Base-by-base conservation (phyloP, 2,329 filamentous ascomycete species). In the Golovinomyces cichoracearum region DNA sequence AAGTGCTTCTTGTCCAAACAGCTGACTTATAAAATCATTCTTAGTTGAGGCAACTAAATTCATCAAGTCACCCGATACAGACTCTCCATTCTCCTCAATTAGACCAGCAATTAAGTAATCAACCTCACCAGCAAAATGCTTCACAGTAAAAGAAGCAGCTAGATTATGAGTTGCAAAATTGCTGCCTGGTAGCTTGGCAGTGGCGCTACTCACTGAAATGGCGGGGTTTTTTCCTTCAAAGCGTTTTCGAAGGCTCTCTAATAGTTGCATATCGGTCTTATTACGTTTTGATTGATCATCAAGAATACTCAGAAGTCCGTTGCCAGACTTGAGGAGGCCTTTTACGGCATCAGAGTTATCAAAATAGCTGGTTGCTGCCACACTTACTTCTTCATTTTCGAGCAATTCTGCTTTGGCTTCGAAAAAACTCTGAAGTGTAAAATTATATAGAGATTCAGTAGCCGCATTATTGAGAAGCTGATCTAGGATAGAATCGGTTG, bases 341-440 rank as follows among this genome's bases (percentile, higher is more conserved):
- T 82, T 84, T 52, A 94, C 85, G 9, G 88, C 85, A 62, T 95
- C 90, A 0, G 83, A 85, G 63, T 95, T 98, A 64, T 98, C 90
- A 57, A 94, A 98, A 63, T 95, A 98, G 65, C 84, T 93, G 0
- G 88, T 94, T 0, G 86, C 79, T 1, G 86, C 74, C 2, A 98
- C 83, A 27, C 71, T 76, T 31, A 98, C 83, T 61, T 98, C 90
- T 62, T 98, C 90, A 1, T 80, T 85, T 60, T 98, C 90, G 21
- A 98, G 71, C 65, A 93, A 75, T 53, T 95, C 88, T 0, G 86
- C 85, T 63, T 90, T 92, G 55, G 80, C 78, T 59, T 94, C 86
- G 62, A 95, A 98, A 65, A 98, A 95, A 63, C 82, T 92, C 60
- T 93, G 86, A 22, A 95, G 70, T 29, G 85, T 86, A 57, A 93